Conservation (phyloP, 1,139 yeast species). For the Geotrichum reessii region DNA sequence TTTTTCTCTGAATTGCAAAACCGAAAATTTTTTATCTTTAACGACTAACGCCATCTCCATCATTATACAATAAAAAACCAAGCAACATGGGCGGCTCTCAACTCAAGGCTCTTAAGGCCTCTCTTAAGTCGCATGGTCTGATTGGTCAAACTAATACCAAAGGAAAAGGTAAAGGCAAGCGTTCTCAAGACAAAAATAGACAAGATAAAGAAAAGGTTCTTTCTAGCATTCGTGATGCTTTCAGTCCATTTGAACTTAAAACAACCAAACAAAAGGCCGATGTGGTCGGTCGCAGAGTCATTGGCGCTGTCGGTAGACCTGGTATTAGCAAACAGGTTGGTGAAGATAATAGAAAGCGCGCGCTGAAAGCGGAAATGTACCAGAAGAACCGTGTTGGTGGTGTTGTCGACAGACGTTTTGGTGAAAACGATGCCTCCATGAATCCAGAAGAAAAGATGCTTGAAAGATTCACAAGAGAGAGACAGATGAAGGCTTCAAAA, state of each 20-base stretch:
- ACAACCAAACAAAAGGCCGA: slow-evolving; percentile 59
- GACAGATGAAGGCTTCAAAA: slow-evolving; percentile 42
- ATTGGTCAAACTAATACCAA: slow-evolving; percentile 73
- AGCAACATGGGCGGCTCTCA: slow-evolving; percentile 82
- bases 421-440: slow-evolving; percentile 69
- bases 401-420: slow-evolving; percentile 80
- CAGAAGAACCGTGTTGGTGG: slow-evolving; percentile 72
- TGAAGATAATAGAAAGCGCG: slow-evolving; percentile 59
- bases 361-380: slow-evolving; percentile 58
- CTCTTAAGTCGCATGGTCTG: slow-evolving; percentile 69
- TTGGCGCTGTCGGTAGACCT: slow-evolving; percentile 64
- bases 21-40: not conserved
- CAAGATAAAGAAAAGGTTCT: slow-evolving; percentile 58
- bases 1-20: not conserved
- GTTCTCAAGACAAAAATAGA: slow-evolving; percentile 56
- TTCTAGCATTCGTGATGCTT: slow-evolving; percentile 63
- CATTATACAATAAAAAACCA: not conserved
- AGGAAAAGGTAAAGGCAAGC: slow-evolving; percentile 44
- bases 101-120: slow-evolving; percentile 71
- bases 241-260: slow-evolving; percentile 84
- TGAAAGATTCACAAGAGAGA: slow-evolving; percentile 86
- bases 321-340: slow-evolving; percentile 71
- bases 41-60: not conserved
- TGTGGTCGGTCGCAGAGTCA: slow-evolving; percentile 51
- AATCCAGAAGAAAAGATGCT: slow-evolving; percentile 90